Conservation (phyloP, 2,329 filamentous ascomycete genomes). For the Diatrype stigma region DNA sequence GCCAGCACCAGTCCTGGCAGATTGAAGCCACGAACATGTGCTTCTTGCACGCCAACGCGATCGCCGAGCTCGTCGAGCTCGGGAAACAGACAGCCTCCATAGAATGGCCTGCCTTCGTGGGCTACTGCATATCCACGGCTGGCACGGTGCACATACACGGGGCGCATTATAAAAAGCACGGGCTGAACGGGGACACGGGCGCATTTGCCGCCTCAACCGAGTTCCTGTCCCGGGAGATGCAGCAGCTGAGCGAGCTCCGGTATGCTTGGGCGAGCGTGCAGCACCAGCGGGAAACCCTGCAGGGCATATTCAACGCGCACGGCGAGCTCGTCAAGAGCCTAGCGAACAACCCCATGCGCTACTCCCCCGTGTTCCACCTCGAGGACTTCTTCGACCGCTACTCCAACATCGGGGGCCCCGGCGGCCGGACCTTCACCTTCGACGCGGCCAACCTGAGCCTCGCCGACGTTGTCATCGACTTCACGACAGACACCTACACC, state of each 20-base stretch:
- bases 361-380: conserved; percentile 75
- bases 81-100: conserved; percentile 69
- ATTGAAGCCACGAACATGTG: conserved; percentile 87
- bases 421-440: conserved; percentile 59
- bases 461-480: conserved; percentile 60
- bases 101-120: conserved; percentile 83
- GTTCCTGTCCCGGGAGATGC: conserved; percentile 73
- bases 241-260: conserved; percentile 70
- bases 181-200: conserved; percentile 49
- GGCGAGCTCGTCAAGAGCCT: conserved; percentile 72
- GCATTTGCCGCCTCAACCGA: conserved; percentile 61
- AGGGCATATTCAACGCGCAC: conserved; percentile 75
- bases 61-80: conserved; percentile 76
- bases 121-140: conserved; percentile 81
- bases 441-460: conserved; percentile 73
- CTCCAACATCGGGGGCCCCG: conserved; percentile 49
- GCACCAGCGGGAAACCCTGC: conserved; percentile 74
- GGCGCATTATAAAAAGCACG: conserved; percentile 65
- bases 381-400: conserved; percentile 89
- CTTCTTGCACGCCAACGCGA: conserved; percentile 81
- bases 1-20: conserved; percentile 88
- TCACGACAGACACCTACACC: conserved; percentile 51
- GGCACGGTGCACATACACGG: conserved; percentile 87
- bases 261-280: conserved; percentile 74
- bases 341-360: conserved; percentile 64